These are phyloP conservation scores for Parmelia sp. DNA, from an alignment of 495 filamentous ascomycete species.

Conservation along the genomic window DNA sequence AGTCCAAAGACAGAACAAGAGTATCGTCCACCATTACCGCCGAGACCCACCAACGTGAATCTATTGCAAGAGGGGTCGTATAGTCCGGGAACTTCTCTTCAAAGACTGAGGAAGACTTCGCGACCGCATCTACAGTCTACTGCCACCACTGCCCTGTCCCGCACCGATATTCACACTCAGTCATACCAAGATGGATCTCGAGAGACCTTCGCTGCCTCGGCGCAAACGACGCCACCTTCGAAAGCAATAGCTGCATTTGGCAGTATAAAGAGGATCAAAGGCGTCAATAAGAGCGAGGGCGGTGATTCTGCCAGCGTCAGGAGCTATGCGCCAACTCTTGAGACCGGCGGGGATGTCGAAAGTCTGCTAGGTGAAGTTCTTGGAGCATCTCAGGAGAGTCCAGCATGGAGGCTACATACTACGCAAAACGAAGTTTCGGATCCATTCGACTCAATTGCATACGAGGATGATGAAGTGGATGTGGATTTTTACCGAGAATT, in stretches of 20 bases:
- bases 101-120: constrained; percentile 22
- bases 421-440: constrained; percentile 52
- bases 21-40: constrained; percentile 51
- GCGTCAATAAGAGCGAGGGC: constrained; percentile 52
- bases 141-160: constrained; percentile 76
- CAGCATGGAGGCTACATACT: constrained; percentile 54
- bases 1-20: constrained; percentile 4
- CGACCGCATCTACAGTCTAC: constrained; percentile 55
- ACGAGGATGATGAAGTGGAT: constrained; percentile 47
- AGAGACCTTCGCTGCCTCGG: constrained; percentile 51
- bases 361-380: constrained; percentile 71
- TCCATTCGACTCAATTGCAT: constrained; percentile 46
- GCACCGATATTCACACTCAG: constrained; percentile 67
- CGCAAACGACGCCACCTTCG: constrained; percentile 34
- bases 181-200: constrained; percentile 61
- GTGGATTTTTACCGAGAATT: constrained; percentile 71
- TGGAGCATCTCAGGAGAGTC: constrained; percentile 44
- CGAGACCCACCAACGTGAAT: constrained; percentile 50
- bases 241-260: constrained; percentile 34
- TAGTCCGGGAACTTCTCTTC: constrained; percentile 28
- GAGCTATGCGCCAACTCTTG: constrained; percentile 72
- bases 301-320: constrained; percentile 77
- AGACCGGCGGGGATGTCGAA: constrained; percentile 67
- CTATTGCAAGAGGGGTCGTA: constrained; percentile 38
- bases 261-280: constrained; percentile 44